Evolutionary conservation across 164 flowering plant species (phyloP).

Genomic region (Vitis riparia): DNA sequence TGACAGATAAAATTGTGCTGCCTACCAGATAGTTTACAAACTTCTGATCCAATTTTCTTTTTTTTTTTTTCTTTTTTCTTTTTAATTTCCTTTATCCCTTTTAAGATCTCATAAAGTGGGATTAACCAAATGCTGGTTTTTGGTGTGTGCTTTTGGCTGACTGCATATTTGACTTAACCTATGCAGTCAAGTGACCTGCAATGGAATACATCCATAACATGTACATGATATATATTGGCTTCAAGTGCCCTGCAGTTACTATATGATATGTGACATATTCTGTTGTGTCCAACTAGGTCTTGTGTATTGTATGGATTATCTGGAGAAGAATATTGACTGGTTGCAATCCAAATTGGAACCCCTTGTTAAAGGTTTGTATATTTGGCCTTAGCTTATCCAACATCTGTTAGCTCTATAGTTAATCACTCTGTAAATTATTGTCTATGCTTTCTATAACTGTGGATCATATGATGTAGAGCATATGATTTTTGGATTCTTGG

Average conservation of each 20-base stretch:
- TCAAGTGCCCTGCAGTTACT: not conserved
- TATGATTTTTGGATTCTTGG: not conserved
- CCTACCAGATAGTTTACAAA: too few species aligned
- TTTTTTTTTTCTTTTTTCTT: too few species aligned
- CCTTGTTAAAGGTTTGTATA: slow-evolving; percentile 68
- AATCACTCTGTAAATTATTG: not conserved
- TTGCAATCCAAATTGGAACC: slow-evolving; percentile 73
- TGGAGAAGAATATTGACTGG: slow-evolving; percentile 97
- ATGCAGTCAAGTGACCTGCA: too few species aligned
- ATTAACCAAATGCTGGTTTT: too few species aligned
- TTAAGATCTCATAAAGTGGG: too few species aligned
- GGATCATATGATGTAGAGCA: too few species aligned
- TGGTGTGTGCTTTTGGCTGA: too few species aligned
- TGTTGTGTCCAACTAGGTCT: slow-evolving; percentile 53
- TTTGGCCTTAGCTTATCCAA: not conserved
- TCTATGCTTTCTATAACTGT: not conserved
- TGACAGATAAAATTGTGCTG: too few species aligned
- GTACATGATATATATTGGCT: not conserved
- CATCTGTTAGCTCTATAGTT: not conserved
- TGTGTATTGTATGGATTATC: slow-evolving; percentile 92
- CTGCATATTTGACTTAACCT: too few species aligned
- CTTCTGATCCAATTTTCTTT: too few species aligned
- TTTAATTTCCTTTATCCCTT: too few species aligned
- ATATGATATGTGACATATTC: not conserved
- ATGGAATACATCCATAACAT: not conserved